Percentiles rank a stretch among this genome's conserved stretches.
Evolutionary conservation across 2,329 filamentous ascomycete genomes (phyloP).

Genomic region (Sporothrix variecibatus): DNA sequence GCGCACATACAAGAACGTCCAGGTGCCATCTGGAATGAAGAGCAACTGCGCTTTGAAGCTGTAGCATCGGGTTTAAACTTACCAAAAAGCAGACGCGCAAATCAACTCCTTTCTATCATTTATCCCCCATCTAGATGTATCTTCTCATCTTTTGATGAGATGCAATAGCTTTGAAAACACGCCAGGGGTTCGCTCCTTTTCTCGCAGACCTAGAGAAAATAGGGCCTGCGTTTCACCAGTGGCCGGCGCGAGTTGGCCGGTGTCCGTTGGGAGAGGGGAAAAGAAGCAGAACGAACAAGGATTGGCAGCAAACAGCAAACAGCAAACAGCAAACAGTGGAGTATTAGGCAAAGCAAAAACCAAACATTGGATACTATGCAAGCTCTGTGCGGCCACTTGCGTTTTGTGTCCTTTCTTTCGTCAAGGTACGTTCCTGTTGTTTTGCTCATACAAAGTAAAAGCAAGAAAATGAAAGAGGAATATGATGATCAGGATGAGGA

Average conservation of each 20-base stretch:
- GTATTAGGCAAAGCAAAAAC: background rate
- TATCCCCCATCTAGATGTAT: background rate
- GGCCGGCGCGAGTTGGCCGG: background rate
- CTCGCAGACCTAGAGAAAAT: background rate
- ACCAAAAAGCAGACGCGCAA: background rate
- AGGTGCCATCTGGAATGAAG: background rate
- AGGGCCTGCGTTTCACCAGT: slow-evolving; percentile 17
- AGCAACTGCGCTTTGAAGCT: background rate
- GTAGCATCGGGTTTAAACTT: background rate
- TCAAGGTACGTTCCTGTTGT: background rate
- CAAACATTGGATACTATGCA: background rate
- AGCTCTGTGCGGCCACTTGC: slow-evolving; percentile 4
- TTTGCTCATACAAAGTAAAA: background rate
- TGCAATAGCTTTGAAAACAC: slow-evolving; percentile 12
- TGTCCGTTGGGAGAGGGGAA: background rate
- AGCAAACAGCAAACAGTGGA: background rate
- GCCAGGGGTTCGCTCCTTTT: slow-evolving; percentile 11
- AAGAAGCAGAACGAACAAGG: background rate
- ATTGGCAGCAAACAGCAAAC: background rate
- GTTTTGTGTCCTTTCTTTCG: background rate
- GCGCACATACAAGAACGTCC: background rate
- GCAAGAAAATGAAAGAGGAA: background rate
- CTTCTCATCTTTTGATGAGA: background rate
- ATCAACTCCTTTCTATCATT: background rate
- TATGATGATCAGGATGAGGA: background rate